These are phyloP conservation scores for Zostera marina DNA, from an alignment of 116 monocot genomes.

Conservation along the genomic window DNA sequence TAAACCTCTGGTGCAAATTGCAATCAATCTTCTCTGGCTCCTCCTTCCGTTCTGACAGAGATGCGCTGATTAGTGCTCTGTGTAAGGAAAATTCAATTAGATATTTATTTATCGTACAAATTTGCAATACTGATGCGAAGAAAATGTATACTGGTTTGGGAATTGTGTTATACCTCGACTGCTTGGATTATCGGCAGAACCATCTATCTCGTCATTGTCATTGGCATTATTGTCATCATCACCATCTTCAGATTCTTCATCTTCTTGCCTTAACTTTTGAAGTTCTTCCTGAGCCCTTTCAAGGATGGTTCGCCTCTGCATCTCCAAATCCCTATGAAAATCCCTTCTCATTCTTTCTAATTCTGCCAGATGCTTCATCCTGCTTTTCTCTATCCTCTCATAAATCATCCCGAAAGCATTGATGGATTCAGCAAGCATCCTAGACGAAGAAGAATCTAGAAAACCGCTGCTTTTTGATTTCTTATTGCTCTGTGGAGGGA, in stretches of 20 bases:
- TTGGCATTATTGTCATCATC: neutral
- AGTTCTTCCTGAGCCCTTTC: constrained; percentile 63
- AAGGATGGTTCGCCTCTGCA: constrained; percentile 54
- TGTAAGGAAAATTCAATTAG: too few relatives aligned
- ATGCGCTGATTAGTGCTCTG: too few relatives aligned
- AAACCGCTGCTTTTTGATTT: constrained; percentile 2
- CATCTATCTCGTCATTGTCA: constrained; percentile 4
- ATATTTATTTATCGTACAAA: too few relatives aligned
- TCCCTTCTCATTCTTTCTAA: constrained; percentile 82
- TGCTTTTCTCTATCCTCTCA: constrained; percentile 76
- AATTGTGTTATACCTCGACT: constrained; percentile 5
- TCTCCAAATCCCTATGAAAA: constrained; percentile 73
- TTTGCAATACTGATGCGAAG: too few relatives aligned
- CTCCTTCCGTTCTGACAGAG: too few relatives aligned
- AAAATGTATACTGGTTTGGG: too few relatives aligned
- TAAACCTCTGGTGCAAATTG: too few relatives aligned
- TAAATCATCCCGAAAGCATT: constrained; percentile 61
- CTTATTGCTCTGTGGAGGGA: constrained; percentile 26
- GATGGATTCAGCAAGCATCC: constrained; percentile 69
- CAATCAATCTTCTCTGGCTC: too few relatives aligned
- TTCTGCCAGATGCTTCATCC: constrained; percentile 62
- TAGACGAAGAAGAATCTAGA: constrained; percentile 20
- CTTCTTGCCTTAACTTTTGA: constrained; percentile 37
- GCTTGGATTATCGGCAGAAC: constrained; percentile 5
- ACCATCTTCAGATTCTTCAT: constrained; percentile 23